Percentiles rank a stretch among this genome's conserved stretches.
These are phyloP conservation scores for Viola odorata DNA, from an alignment of 345 rosid genomes.

Conservation along the genomic window DNA sequence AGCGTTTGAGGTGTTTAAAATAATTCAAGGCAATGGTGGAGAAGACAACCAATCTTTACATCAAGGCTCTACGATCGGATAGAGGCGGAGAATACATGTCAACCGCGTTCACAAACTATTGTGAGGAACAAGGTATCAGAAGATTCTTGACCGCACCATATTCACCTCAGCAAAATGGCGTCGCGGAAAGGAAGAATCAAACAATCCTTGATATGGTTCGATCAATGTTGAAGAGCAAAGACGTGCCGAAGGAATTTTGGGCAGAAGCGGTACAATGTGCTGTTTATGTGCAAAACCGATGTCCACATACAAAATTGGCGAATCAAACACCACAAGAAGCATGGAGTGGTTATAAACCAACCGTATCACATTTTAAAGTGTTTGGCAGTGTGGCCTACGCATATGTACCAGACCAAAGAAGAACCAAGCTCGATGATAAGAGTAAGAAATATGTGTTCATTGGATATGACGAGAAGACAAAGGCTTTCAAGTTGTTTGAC, in stretches of 20 bases:
- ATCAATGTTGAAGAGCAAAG: slow-evolving; percentile 3
- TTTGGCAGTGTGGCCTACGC: too few relatives aligned
- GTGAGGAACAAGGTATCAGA: neutral
- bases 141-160: too few relatives aligned
- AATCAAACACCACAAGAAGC: too few relatives aligned
- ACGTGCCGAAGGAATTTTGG: neutral
- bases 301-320: slow-evolving; percentile 9
- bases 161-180: slow-evolving; percentile 5
- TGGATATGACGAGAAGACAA: too few relatives aligned
- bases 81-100: neutral
- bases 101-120: neutral
- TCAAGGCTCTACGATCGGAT: neutral
- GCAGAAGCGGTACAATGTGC: neutral
- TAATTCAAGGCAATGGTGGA: neutral
- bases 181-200: slow-evolving; percentile 9
- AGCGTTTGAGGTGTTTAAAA: neutral
- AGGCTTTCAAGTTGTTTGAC: too few relatives aligned
- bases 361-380: too few relatives aligned
- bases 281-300: slow-evolving; percentile 1
- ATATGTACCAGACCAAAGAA: too few relatives aligned
- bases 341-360: too few relatives aligned
- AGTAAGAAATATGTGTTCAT: too few relatives aligned
- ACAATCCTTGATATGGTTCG: slow-evolving; percentile 2
- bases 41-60: neutral
- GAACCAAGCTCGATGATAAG: too few relatives aligned